Evolutionary conservation across 2,329 filamentous ascomycete genomes (phyloP), one percentile per base, ranked within the genome.

Genomic region (Nothopassalora personata): DNA sequence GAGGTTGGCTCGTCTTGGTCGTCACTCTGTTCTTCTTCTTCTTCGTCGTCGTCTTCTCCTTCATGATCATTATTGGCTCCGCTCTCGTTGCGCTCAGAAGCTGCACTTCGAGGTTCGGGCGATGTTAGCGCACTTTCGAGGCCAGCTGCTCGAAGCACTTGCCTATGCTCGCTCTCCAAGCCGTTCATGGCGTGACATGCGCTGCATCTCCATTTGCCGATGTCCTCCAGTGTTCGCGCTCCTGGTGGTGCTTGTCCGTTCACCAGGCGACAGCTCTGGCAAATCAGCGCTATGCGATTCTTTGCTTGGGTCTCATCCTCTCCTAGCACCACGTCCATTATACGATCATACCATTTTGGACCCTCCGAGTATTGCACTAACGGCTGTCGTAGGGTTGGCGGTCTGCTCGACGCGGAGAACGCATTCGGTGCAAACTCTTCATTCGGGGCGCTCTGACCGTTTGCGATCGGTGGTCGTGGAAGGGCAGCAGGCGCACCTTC

Each of bases 241-340:
- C 94, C 94, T 0, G 94, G 93, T 1, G 94, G 92, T 3, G 94
- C 94, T 72, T 97, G 94, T 0, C 95, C 94, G 71, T 99, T 99
- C 51, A 99, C 92, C 1, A 97, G 82, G 31, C 90, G 83, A 73
- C 94, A 99, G 43, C 83, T 80, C 33, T 79, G 75, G 75, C 94
- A 99, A 57, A 99, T 90, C 64, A 99, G 79, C 7, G 86, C 93
- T 59, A 96, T 85, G 18, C 94, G 86, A 74, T 97, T 97, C 77
- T 91, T 95, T 2, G 93, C 85, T 11, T 89, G 86, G 4, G 90
- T 95, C 75, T 99, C 94, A 69, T 99, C 94, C 71, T 99, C 94
- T 53, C 94, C 94, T 0, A 99, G 82, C 28, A 99, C 84, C 0
- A 96, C 84, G 70, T 99, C 94, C 58, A 99, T 80, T 55, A 99